Conservation (phyloP, 345 rosid genomes). For the Balakata baccata region DNA sequence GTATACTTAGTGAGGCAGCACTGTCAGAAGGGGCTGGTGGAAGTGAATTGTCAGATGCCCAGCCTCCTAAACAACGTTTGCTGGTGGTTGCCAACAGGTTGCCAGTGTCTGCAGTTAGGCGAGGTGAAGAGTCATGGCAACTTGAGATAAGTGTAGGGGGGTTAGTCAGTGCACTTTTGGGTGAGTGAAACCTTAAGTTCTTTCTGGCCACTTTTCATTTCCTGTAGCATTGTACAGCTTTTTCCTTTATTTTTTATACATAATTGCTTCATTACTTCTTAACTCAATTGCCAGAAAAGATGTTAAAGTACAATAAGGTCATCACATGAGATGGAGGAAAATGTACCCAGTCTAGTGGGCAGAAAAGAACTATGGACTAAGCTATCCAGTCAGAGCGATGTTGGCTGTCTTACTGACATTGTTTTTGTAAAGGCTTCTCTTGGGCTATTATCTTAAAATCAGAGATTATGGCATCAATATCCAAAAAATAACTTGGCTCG, state of each 20-base stretch:
- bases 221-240: neutral
- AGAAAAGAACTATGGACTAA: neutral
- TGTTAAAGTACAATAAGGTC: neutral
- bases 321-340: neutral
- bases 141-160: slow-evolving; percentile 58
- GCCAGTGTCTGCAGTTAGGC: slow-evolving; percentile 54
- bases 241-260: neutral
- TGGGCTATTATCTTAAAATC: neutral
- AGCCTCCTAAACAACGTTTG: slow-evolving; percentile 46
- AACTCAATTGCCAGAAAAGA: neutral
- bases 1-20: slow-evolving; percentile 30
- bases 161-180: slow-evolving; percentile 55
- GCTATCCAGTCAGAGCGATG: neutral
- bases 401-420: neutral
- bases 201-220: neutral
- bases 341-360: neutral
- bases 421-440: neutral
- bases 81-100: slow-evolving; percentile 60
- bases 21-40: slow-evolving; percentile 23
- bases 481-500: neutral
- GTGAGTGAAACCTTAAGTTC: slow-evolving; percentile 22
- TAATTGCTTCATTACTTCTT: neutral
- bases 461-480: neutral
- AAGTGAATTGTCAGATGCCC: slow-evolving; percentile 24
- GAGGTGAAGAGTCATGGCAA: slow-evolving; percentile 45